phyloP scores from a whole-genome alignment of 1,139 yeast genomes.

The Candida buenavistaensis region DNA sequence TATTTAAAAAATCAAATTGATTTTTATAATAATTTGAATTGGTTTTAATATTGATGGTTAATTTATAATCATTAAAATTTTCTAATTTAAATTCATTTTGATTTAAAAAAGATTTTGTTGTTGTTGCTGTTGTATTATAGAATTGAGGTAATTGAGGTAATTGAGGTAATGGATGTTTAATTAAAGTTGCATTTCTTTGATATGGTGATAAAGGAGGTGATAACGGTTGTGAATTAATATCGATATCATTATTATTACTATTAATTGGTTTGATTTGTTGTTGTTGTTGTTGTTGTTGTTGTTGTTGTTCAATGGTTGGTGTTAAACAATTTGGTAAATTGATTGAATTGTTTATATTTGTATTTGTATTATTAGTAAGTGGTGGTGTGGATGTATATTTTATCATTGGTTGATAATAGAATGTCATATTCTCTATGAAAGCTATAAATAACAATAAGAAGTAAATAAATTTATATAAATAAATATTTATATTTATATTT shows the following conservation, averaged over 20 bases:
- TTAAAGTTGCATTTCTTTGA: conserved; percentile 26
- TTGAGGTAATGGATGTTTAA: conserved; percentile 46
- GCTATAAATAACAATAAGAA: conserved; percentile 27
- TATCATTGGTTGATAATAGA: conserved; percentile 31
- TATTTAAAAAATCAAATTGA: conserved; percentile 52
- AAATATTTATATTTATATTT: background rate
- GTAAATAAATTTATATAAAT: background rate
- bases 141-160: conserved; percentile 42
- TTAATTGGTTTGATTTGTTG: conserved; percentile 6
- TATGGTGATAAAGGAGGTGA: conserved; percentile 72
- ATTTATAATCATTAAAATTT: conserved; percentile 43
- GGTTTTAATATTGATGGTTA: conserved; percentile 49
- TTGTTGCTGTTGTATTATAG: conserved; percentile 2
- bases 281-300: conserved; percentile 1
- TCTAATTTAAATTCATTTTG: conserved; percentile 46
- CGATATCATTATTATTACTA: conserved; percentile 2
- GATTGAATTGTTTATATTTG: conserved; percentile 17
- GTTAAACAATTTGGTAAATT: conserved; percentile 40
- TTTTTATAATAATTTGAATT: conserved; percentile 43
- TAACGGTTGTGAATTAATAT: conserved; percentile 24
- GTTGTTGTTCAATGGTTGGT: conserved; percentile 19
- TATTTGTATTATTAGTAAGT: background rate
- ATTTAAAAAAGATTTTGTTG: conserved; percentile 6
- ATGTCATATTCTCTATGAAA: too few species aligned
- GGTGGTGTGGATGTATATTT: conserved; percentile 10